Percentiles rank a stretch among this genome's conserved stretches.
phyloP scores from a whole-genome alignment of 2,329 filamentous ascomycete genomes.

The Xylaria sp. region DNA sequence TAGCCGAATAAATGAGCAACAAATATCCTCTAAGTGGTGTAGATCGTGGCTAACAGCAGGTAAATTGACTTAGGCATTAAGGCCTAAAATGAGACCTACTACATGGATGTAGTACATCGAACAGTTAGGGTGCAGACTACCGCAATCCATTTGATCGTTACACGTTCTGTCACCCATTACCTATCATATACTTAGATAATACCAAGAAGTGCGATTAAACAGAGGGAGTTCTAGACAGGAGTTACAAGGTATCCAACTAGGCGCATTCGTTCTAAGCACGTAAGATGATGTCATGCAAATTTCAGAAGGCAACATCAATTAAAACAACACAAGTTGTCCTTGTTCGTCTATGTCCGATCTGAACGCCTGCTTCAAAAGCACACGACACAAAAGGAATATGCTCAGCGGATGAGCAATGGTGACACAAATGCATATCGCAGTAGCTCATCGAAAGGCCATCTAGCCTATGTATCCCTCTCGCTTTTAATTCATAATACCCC shows the following conservation, averaged over 20 bases:
- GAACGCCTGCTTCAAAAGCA: constrained; percentile 50
- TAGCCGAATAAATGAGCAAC: neutral
- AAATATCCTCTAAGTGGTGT: neutral
- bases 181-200: neutral
- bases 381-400: constrained; percentile 39
- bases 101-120: too few relatives aligned
- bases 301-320: constrained; percentile 40
- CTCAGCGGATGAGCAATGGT: constrained; percentile 28
- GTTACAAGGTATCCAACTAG: too few relatives aligned
- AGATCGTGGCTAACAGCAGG: neutral
- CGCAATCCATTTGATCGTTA: neutral
- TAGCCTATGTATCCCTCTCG: constrained; percentile 27
- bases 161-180: neutral
- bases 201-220: too few relatives aligned
- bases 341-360: constrained; percentile 50
- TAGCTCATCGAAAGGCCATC: constrained; percentile 32
- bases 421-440: constrained; percentile 25
- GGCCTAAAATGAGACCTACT: too few relatives aligned
- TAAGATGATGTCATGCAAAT: neutral
- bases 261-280: neutral
- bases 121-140: neutral
- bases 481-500: constrained; percentile 38
- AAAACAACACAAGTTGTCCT: constrained; percentile 43
- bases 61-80: neutral
- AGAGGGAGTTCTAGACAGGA: too few relatives aligned